phyloP scores from a whole-genome alignment of 176 grass and related monocot species.

The Dactylis glomerata region DNA sequence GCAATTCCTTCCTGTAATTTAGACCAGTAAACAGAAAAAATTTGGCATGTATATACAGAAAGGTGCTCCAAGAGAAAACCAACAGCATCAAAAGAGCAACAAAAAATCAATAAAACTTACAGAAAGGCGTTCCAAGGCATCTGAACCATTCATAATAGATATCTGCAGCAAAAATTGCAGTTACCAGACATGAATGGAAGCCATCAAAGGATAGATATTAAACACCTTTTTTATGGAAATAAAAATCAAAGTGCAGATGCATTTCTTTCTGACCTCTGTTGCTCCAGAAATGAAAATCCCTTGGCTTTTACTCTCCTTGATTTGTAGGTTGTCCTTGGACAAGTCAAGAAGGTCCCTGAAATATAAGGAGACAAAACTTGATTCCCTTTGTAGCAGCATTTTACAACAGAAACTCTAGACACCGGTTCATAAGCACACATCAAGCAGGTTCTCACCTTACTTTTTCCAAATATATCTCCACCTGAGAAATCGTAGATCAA shows the following conservation, averaged over 20 bases:
- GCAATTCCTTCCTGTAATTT: constrained; percentile 80
- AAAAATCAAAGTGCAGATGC: not conserved
- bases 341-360: constrained; percentile 90
- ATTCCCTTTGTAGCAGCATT: constrained; percentile 3
- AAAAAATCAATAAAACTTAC: constrained; percentile 50
- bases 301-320: constrained; percentile 84
- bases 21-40: constrained; percentile 1
- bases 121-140: constrained; percentile 64
- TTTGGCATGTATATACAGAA: constrained; percentile 7
- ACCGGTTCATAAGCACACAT: constrained; percentile 9
- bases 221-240: constrained; percentile 10
- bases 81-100: constrained; percentile 46
- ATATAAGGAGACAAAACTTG: constrained; percentile 18
- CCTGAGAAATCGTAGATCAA: constrained; percentile 47
- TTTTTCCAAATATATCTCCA: constrained; percentile 93
- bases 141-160: constrained; percentile 48
- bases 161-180: constrained; percentile 46
- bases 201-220: not conserved
- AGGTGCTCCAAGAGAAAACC: not conserved
- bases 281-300: constrained; percentile 88
- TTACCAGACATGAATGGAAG: constrained; percentile 18
- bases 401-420: not conserved
- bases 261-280: constrained; percentile 61
- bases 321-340: constrained; percentile 89
- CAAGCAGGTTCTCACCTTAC: constrained; percentile 54